phyloP scores from a whole-genome alignment of 495 filamentous ascomycete genomes.

The Aspergillus heteromorphus region DNA sequence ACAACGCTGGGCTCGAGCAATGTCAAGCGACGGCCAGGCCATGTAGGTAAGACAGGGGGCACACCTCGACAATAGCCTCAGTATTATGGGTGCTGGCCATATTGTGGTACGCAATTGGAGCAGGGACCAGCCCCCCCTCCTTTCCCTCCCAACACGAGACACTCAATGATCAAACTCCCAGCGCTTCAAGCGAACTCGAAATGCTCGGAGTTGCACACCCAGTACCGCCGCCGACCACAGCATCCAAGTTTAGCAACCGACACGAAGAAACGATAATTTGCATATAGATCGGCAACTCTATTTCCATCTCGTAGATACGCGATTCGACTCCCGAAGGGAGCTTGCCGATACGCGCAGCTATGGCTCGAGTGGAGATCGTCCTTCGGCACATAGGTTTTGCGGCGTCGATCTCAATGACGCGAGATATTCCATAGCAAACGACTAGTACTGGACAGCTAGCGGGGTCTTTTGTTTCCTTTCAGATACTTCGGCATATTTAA shows the following conservation, averaged over 20 bases:
- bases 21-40: background rate
- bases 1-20: background rate
- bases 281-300: conserved; percentile 1
- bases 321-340: background rate
- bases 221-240: no score
- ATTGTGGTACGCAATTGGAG: background rate
- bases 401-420: background rate
- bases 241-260: background rate
- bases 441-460: background rate
- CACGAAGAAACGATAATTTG: background rate
- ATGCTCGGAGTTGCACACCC: no score
- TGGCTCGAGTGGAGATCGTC: background rate
- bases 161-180: no score
- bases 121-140: no score
- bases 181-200: no score
- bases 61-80: background rate
- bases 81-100: background rate
- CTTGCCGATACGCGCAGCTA: background rate
- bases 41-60: no score
- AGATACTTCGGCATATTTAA: background rate
- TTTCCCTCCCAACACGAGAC: no score
- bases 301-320: background rate
- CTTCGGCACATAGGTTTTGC: background rate
- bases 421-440: background rate
- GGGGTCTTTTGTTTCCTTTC: no score